Evolutionary conservation across 2,329 filamentous ascomycete genomes (phyloP).

Genomic region (Cytospora leucostoma): DNA sequence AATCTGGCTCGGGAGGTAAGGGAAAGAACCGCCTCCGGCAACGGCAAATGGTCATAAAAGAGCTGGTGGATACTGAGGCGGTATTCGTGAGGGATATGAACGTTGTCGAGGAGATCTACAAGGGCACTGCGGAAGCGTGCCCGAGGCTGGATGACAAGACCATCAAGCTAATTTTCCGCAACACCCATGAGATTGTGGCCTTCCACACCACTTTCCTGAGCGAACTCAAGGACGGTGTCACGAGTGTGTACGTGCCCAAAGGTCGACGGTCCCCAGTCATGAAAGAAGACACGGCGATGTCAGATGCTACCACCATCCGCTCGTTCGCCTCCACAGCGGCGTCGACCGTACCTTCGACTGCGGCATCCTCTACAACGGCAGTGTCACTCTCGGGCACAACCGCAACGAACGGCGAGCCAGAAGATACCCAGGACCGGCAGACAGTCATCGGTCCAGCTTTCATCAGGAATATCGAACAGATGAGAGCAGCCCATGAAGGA

Average conservation of each 20-base stretch:
- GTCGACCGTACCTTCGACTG: slow-evolving; percentile 31
- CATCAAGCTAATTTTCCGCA: slow-evolving; percentile 87
- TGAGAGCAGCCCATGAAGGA: slow-evolving; percentile 62
- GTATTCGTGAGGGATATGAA: slow-evolving; percentile 94
- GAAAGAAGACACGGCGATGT: slow-evolving; percentile 35
- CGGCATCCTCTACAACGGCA: slow-evolving; percentile 26
- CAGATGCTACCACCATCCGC: slow-evolving; percentile 36
- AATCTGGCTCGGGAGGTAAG: slow-evolving; percentile 48
- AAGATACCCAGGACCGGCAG: slow-evolving; percentile 54
- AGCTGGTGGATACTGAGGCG: slow-evolving; percentile 89
- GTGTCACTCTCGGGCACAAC: slow-evolving; percentile 29
- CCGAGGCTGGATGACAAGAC: slow-evolving; percentile 80
- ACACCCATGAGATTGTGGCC: slow-evolving; percentile 84
- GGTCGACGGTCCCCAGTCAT: slow-evolving; percentile 45
- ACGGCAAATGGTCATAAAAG: slow-evolving; percentile 82
- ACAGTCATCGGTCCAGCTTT: slow-evolving; percentile 58
- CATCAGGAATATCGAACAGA: slow-evolving; percentile 57
- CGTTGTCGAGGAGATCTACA: slow-evolving; percentile 96
- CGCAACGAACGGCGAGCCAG: slow-evolving; percentile 46
- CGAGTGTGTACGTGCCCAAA: slow-evolving; percentile 74
- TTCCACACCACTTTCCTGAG: slow-evolving; percentile 82
- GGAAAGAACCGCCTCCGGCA: slow-evolving; percentile 74
- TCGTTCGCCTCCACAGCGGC: slow-evolving; percentile 42
- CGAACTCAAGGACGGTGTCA: slow-evolving; percentile 76
- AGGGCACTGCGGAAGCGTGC: slow-evolving; percentile 82